These are phyloP conservation scores for Elongisporangium prolatum DNA, from an alignment of 352 stramenopile genomes.

Conservation along the genomic window DNA sequence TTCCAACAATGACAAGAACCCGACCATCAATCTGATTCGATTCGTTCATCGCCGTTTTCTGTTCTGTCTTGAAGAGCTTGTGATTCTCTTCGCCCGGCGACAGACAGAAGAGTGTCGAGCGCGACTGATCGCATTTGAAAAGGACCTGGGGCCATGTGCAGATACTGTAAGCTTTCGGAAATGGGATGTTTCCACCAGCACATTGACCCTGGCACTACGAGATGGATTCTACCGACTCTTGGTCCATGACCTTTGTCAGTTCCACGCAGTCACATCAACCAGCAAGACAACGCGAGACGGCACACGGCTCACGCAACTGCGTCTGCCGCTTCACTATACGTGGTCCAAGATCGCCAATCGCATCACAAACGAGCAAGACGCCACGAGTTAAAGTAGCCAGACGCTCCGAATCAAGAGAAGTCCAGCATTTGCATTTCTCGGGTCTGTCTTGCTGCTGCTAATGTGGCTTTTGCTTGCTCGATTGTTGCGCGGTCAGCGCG, in stretches of 20 bases:
- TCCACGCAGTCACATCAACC: conserved; percentile 57
- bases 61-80: conserved; percentile 70
- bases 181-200: conserved; percentile 64
- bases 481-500: conserved; percentile 31
- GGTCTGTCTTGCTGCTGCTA: not conserved
- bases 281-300: conserved; percentile 65
- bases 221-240: conserved; percentile 71
- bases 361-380: conserved; percentile 27
- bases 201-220: conserved; percentile 61
- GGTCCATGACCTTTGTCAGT: conserved; percentile 68
- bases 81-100: conserved; percentile 69
- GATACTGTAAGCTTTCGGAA: conserved; percentile 39
- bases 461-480: conserved; percentile 10
- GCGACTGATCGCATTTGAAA: conserved; percentile 37
- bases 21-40: conserved; percentile 36
- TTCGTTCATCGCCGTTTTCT: conserved; percentile 76
- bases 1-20: conserved; percentile 10
- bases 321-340: conserved; percentile 60
- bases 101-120: conserved; percentile 55
- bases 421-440: not conserved
- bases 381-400: conserved; percentile 7
- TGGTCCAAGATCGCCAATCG: conserved; percentile 34
- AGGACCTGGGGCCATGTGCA: conserved; percentile 52
- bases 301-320: conserved; percentile 65
- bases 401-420: not conserved